These are phyloP conservation scores for Coemansia sp. DNA, from an alignment of 192 early-diverging fungal genomes.

Conservation along the genomic window DNA sequence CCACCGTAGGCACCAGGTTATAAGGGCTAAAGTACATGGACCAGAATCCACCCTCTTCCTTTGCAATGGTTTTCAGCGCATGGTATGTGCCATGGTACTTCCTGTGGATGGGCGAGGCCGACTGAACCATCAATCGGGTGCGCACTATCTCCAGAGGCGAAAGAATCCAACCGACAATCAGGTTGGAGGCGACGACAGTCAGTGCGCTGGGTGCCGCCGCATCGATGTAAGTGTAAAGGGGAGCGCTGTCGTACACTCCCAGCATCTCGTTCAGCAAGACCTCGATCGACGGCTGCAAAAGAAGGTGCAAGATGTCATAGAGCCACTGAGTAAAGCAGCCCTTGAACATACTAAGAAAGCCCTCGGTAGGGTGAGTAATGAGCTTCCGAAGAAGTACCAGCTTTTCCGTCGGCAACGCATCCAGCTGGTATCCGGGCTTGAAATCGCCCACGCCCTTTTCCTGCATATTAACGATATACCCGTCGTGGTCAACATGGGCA, in stretches of 20 bases:
- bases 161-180: slow-evolving; percentile 77
- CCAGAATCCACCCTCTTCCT: slow-evolving; percentile 75
- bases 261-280: slow-evolving; percentile 87
- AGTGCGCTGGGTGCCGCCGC: slow-evolving; percentile 61
- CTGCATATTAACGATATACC: slow-evolving; percentile 62
- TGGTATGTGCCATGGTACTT: slow-evolving; percentile 84
- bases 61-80: slow-evolving; percentile 72
- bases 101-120: slow-evolving; percentile 70
- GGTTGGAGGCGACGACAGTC: slow-evolving; percentile 74
- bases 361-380: slow-evolving; percentile 67
- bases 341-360: slow-evolving; percentile 57
- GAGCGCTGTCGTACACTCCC: slow-evolving; percentile 82
- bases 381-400: slow-evolving; percentile 61
- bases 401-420: slow-evolving; percentile 62
- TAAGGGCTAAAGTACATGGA: slow-evolving; percentile 70
- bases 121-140: slow-evolving; percentile 87
- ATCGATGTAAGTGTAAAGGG: slow-evolving; percentile 64
- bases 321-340: slow-evolving; percentile 81
- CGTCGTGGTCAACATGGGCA: slow-evolving; percentile 53
- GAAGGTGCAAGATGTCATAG: slow-evolving; percentile 71
- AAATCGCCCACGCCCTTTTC: slow-evolving; percentile 61
- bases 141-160: slow-evolving; percentile 90
- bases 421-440: slow-evolving; percentile 64
- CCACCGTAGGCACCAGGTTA: slow-evolving; percentile 75
- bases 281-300: slow-evolving; percentile 86